Evolutionary conservation across 768 basidiomycete species (phyloP).

Genomic region (Termitomyces sp.): DNA sequence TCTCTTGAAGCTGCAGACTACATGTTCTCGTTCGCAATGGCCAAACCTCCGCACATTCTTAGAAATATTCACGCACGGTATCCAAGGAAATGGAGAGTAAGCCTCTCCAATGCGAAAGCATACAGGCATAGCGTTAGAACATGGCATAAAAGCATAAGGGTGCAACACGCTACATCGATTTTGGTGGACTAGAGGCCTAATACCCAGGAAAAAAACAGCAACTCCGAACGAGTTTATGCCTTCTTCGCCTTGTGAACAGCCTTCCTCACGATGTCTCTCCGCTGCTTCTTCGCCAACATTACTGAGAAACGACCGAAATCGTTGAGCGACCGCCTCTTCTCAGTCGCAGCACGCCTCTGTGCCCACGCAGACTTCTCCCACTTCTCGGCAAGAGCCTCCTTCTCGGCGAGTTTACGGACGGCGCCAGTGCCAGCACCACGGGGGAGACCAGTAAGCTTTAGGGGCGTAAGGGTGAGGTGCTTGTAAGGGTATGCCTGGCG

Average conservation of each 20-base stretch:
- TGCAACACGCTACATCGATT: constrained; percentile 6
- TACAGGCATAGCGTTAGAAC: constrained; percentile 9
- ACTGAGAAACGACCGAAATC: constrained; percentile 93
- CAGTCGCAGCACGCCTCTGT: constrained; percentile 70
- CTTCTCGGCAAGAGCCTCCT: constrained; percentile 77
- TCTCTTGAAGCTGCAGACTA: no score
- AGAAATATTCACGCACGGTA: no score
- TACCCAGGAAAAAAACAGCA: constrained; percentile 3
- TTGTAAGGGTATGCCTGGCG: constrained; percentile 91
- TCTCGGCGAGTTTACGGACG: constrained; percentile 84
- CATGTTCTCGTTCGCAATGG: no score
- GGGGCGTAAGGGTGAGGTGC: constrained; percentile 86
- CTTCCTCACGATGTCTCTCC: constrained; percentile 77
- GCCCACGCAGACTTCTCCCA: constrained; percentile 91
- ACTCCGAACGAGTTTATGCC: constrained; percentile 24
- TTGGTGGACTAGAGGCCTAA: constrained; percentile 7
- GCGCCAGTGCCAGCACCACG: constrained; percentile 78
- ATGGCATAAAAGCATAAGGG: constrained; percentile 2
- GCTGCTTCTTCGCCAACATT: constrained; percentile 83
- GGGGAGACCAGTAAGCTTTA: constrained; percentile 78
- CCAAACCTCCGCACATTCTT: no score
- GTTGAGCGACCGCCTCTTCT: constrained; percentile 69
- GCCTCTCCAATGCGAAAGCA: not conserved
- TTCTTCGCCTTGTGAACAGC: constrained; percentile 50
- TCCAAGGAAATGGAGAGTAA: no score